Evolutionary conservation across 176 grass and related monocot genomes (phyloP), one percentile per base, ranked within the genome.

Genomic region (Phoenix roebelenii): DNA sequence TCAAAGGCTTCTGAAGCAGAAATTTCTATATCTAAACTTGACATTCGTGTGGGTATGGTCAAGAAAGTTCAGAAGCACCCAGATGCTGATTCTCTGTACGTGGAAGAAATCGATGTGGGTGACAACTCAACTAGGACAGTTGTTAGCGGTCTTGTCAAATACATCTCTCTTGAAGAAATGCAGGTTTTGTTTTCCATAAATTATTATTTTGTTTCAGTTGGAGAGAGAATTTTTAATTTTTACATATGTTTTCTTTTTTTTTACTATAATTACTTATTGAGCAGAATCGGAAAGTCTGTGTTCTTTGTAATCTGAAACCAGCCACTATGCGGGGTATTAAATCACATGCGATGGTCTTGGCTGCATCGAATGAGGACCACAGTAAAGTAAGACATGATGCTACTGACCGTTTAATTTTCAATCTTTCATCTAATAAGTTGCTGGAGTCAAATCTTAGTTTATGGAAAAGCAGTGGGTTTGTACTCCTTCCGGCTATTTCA

Each of bases 91-190:
- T 91, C 93, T 30, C 93, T 97, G 65, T 97, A 97, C 12, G 79
- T 97, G 2, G 93, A 92, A 74, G 93, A 92, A 81, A 97, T 97
- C 1, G 87, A 97, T 78, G 87, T 92, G 52, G 93, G 87, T 65
- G 93, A 97, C 64, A 84, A 75, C 22, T 80, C 75, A 67, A 80
- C 84, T 66, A 84, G 93, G 79, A 97, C 81, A 30, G 87, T 97
- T 18, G 93, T 88, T 56, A 97, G 93, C 35, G 84, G 93, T n/a
- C 93, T 97, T 60, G 87, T 97, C 16, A 97, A 83, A 68, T 97
- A 64, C 58, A 91, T 97, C 60, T 76, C 93, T 50, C 76, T 91
- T 50, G 87, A 91, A 69, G 84, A 97, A 74, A 91, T 97, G 81
- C 84, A 97, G 93, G 93, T 91, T 91, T 19, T 35, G 25, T 44